phyloP scores from a whole-genome alignment of 2,329 filamentous ascomycete genomes.

The Periglandula ipomoeae region DNA sequence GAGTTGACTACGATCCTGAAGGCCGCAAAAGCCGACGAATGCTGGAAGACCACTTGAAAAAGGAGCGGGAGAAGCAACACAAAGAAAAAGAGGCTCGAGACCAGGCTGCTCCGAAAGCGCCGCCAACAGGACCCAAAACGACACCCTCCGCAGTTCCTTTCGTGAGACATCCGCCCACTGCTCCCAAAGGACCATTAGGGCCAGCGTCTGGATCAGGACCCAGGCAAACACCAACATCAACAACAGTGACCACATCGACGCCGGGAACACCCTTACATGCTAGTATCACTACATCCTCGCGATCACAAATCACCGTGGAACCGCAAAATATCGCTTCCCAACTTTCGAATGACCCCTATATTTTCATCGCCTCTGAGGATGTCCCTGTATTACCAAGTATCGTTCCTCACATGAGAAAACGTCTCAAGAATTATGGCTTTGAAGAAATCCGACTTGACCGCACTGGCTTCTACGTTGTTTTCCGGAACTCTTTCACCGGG shows the following conservation, averaged over 20 bases:
- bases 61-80: conserved; percentile 53
- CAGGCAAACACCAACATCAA: conserved; percentile 10
- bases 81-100: conserved; percentile 23
- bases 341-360: conserved; percentile 73
- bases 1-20: conserved; percentile 82
- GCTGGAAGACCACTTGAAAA: conserved; percentile 64
- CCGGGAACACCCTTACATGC: conserved; percentile 20
- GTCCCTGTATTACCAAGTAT: conserved; percentile 83
- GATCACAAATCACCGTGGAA: conserved; percentile 47
- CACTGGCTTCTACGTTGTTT: conserved; percentile 86
- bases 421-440: conserved; percentile 74
- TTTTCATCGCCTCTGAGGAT: conserved; percentile 78
- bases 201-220: conserved; percentile 28
- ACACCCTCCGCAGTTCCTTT: conserved; percentile 18
- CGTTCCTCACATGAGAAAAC: conserved; percentile 80
- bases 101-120: conserved; percentile 20
- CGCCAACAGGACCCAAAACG: conserved; percentile 30
- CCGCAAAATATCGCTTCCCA: conserved; percentile 56
- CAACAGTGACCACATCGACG: background rate
- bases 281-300: conserved; percentile 14
- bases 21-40: conserved; percentile 72
- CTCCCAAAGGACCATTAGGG: conserved; percentile 74
- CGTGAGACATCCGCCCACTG: conserved; percentile 60
- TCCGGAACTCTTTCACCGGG: conserved; percentile 67
- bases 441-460: conserved; percentile 76